These are phyloP conservation scores for Thelonectria rubi DNA, from an alignment of 2,329 filamentous ascomycete species.

Conservation along the genomic window DNA sequence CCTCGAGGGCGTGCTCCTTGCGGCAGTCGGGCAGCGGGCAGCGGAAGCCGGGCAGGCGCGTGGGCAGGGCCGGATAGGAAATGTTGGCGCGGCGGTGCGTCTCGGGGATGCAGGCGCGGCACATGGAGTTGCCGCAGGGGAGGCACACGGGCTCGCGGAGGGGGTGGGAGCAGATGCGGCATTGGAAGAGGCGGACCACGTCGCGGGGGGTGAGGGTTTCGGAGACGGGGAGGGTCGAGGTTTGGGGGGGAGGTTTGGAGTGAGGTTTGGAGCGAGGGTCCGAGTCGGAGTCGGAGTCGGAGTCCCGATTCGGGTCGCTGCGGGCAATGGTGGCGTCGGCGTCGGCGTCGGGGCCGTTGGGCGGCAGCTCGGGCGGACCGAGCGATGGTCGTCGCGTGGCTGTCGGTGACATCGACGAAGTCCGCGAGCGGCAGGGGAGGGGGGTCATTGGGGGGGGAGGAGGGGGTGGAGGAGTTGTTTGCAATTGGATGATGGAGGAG, in stretches of 20 bases:
- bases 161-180: slow-evolving; percentile 74
- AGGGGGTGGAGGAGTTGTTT: neutral
- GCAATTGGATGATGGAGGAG: too few species aligned
- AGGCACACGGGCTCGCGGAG: slow-evolving; percentile 76
- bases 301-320: too few species aligned
- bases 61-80: slow-evolving; percentile 77
- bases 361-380: slow-evolving; percentile 3
- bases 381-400: neutral
- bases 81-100: slow-evolving; percentile 73
- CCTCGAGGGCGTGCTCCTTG: slow-evolving; percentile 77
- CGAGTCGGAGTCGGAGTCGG: slow-evolving; percentile 4
- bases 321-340: too few species aligned
- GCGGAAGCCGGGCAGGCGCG: slow-evolving; percentile 73
- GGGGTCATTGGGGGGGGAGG: neutral
- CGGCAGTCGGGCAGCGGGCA: slow-evolving; percentile 76
- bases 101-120: slow-evolving; percentile 76
- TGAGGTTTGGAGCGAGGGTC: neutral
- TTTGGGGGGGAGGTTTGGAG: neutral
- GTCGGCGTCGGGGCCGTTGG: neutral
- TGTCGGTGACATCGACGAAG: slow-evolving; percentile 16
- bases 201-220: slow-evolving; percentile 38
- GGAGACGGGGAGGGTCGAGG: neutral
- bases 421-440: neutral
- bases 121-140: slow-evolving; percentile 83
- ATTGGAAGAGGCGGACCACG: slow-evolving; percentile 78